These are phyloP conservation scores for Cadophora sp. DNA, from an alignment of 2,329 filamentous ascomycete species.

Conservation along the genomic window DNA sequence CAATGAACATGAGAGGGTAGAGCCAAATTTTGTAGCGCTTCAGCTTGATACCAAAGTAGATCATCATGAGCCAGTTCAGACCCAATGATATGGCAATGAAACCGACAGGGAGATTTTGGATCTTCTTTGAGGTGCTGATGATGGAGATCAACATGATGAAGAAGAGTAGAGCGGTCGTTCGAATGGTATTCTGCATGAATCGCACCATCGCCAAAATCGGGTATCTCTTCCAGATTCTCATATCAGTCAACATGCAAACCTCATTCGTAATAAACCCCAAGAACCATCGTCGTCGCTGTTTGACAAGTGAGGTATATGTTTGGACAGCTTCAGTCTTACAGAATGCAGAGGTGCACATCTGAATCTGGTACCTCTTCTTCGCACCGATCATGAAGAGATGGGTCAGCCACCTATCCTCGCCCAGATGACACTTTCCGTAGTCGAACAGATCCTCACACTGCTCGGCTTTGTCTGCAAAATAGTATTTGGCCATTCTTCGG, in stretches of 20 bases:
- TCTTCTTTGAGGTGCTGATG: slow-evolving; percentile 79
- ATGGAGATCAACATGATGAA: slow-evolving; percentile 92
- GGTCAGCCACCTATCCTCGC: slow-evolving; percentile 95
- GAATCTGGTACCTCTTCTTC: slow-evolving; percentile 91
- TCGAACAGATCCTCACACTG: slow-evolving; percentile 96
- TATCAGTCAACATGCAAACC: slow-evolving; percentile 96
- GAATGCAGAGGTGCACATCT: slow-evolving; percentile 97
- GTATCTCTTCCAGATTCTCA: slow-evolving; percentile 89
- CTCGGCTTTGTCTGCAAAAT: slow-evolving; percentile 96
- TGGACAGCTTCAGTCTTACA: slow-evolving; percentile 98
- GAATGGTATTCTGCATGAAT: slow-evolving; percentile 95
- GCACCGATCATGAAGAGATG: slow-evolving; percentile 99
- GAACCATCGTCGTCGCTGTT: slow-evolving; percentile 96
- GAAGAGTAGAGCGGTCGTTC: slow-evolving; percentile 91
- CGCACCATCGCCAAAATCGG: slow-evolving; percentile 85
- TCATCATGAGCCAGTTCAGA: slow-evolving; percentile 93
- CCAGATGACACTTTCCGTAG: slow-evolving; percentile 92
- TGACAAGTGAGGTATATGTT: slow-evolving; percentile 82
- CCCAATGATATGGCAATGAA: slow-evolving; percentile 94
- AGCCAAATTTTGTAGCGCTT: slow-evolving; percentile 92
- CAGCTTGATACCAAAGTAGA: slow-evolving; percentile 90
- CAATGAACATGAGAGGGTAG: slow-evolving; percentile 92
- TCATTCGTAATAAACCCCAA: slow-evolving; percentile 98
- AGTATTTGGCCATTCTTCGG: slow-evolving; percentile 95
- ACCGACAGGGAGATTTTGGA: slow-evolving; percentile 83